Percentiles rank a stretch among this genome's conserved stretches.
Conservation (phyloP, 208 protist species). For the Herpetomonas muscarum region DNA sequence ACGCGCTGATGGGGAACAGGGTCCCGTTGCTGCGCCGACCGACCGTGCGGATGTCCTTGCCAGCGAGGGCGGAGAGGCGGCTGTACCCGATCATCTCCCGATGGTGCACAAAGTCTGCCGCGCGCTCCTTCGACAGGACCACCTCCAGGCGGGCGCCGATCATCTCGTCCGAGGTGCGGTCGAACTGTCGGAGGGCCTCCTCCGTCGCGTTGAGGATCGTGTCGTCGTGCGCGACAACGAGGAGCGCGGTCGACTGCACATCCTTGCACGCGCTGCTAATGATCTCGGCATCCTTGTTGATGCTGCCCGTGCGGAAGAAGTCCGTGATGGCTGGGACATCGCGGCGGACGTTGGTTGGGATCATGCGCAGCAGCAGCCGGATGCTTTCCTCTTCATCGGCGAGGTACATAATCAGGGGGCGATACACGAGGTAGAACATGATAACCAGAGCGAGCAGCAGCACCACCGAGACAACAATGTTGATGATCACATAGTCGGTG, state of each 20-base stretch:
- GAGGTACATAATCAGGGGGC: conserved; percentile 7
- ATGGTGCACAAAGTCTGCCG: conserved; percentile 11
- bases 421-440: conserved; percentile 6
- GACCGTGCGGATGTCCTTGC: conserved; percentile 1
- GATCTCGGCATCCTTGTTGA: conserved; percentile 13
- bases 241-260: not conserved
- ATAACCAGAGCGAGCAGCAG: not conserved
- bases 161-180: not conserved
- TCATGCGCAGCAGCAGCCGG: conserved; percentile 27
- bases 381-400: conserved; percentile 16
- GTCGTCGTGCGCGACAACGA: conserved; percentile 8
- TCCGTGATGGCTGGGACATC: conserved; percentile 21
- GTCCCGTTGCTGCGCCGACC: conserved; percentile 11
- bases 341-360: conserved; percentile 11
- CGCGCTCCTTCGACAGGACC: conserved; percentile 10
- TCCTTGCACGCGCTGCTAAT: conserved; percentile 9
- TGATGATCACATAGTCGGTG: not conserved
- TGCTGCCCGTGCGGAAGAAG: conserved; percentile 19
- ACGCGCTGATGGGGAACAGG: conserved; percentile 15
- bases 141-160: conserved; percentile 10
- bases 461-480: not conserved
- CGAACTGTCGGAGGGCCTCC: conserved; percentile 4
- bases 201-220: not conserved
- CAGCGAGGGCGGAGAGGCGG: conserved; percentile 6
- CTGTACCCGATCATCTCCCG: conserved; percentile 10